Evolutionary conservation across 1,139 yeast genomes (phyloP).

Genomic region (Zygosaccharomyces pseudobailii): DNA sequence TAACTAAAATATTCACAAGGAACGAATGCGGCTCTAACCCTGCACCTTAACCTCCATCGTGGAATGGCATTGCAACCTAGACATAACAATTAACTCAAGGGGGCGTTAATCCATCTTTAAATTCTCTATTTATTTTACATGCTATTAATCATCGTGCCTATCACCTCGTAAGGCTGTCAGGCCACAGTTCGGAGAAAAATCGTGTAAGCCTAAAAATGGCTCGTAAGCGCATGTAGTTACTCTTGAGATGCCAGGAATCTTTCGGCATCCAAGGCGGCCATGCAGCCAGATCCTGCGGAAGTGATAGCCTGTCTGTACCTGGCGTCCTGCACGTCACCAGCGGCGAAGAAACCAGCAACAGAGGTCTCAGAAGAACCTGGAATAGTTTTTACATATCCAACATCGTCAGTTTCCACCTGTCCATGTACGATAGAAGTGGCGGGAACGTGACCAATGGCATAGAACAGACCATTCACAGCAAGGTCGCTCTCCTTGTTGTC

Average conservation of each 20-base stretch:
- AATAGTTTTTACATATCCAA: conserved; percentile 79
- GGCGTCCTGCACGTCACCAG: conserved; percentile 98
- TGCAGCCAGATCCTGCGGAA: conserved; percentile 98
- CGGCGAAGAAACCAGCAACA: conserved; percentile 92
- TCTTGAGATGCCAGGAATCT: conserved; percentile 72
- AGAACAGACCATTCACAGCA: conserved; percentile 86
- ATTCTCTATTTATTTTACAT: background rate
- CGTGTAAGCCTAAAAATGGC: background rate
- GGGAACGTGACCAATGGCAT: conserved; percentile 96
- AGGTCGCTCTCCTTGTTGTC: conserved; percentile 66
- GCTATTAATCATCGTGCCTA: background rate
- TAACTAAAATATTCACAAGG: background rate
- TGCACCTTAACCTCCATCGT: too few relatives aligned
- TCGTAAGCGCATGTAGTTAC: conserved; percentile 13
- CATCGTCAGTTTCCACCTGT: conserved; percentile 79
- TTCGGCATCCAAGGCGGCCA: conserved; percentile 98
- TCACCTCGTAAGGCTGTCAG: background rate
- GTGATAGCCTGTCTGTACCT: conserved; percentile 98
- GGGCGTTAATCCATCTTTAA: background rate
- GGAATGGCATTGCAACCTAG: too few relatives aligned
- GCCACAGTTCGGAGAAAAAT: background rate
- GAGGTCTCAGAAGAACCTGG: conserved; percentile 89
- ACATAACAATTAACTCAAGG: too few relatives aligned
- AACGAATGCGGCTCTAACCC: background rate
- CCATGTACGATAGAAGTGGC: conserved; percentile 77